Evolutionary conservation across 768 basidiomycete species (phyloP).

Genomic region (Dioszegia hungarica): DNA sequence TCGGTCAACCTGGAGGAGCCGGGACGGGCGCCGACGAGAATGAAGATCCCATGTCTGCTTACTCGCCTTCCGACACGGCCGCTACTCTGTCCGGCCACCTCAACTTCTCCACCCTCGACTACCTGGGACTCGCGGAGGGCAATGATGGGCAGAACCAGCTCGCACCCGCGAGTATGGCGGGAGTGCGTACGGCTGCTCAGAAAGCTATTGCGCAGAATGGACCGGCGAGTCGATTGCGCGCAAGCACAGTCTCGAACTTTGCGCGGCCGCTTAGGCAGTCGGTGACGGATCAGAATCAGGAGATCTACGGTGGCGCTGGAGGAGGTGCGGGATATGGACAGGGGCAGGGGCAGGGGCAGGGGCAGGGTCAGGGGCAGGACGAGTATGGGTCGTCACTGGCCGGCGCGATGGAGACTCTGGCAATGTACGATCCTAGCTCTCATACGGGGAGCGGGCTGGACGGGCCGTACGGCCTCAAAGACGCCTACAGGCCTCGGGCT

Average conservation of each 20-base stretch:
- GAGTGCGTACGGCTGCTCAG: conserved; percentile 82
- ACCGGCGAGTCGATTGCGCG: conserved; percentile 69
- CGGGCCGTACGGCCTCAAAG: conserved; percentile 13
- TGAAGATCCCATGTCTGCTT: conserved; percentile 71
- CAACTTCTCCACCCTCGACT: conserved; percentile 91
- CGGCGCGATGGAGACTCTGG: conserved; percentile 28
- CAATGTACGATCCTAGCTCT: conserved; percentile 27
- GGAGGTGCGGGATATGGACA: not conserved
- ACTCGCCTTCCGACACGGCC: conserved; percentile 24
- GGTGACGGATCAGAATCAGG: conserved; percentile 52
- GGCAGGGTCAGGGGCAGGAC: not conserved
- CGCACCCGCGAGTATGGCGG: conserved; percentile 74
- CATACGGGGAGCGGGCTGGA: not conserved
- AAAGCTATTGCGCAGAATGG: conserved; percentile 81
- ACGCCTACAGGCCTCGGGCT: conserved; percentile 43
- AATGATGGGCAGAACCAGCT: conserved; percentile 27
- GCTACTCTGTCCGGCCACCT: conserved; percentile 60
- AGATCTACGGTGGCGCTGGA: conserved; percentile 37
- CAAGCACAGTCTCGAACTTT: conserved; percentile 90
- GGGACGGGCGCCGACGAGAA: conserved; percentile 43
- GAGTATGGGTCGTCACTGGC: conserved; percentile 3
- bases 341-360: not conserved
- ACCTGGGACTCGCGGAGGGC: conserved; percentile 82
- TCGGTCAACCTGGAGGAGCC: conserved; percentile 47
- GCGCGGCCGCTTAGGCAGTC: conserved; percentile 56